Evolutionary conservation across 2,329 filamentous ascomycete genomes (phyloP).

Genomic region (Geosmithia morbida): DNA sequence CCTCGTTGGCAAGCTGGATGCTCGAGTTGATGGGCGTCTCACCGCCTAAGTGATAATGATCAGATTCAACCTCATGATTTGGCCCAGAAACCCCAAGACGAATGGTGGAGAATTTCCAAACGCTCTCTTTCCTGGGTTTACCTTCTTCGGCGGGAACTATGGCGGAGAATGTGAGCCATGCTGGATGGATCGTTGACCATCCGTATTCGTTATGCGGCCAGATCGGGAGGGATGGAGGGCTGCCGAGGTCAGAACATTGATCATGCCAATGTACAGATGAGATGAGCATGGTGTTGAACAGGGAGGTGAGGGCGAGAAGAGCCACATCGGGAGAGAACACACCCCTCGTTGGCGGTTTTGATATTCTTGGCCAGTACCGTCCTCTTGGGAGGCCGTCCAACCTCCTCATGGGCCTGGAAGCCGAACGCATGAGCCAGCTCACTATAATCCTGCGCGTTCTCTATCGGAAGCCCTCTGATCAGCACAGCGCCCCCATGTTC

Average conservation of each 20-base stretch:
- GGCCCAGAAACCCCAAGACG: too few relatives aligned
- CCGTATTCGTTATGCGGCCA: slow-evolving; percentile 23
- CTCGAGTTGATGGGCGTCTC: slow-evolving; percentile 17
- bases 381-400: slow-evolving; percentile 16
- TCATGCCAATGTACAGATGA: background rate
- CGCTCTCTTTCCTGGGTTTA: slow-evolving; percentile 1
- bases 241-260: background rate
- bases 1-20: slow-evolving; percentile 11
- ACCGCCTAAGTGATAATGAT: slow-evolving; percentile 4
- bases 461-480: slow-evolving; percentile 16
- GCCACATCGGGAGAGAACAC: background rate
- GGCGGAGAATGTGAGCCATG: slow-evolving; percentile 18
- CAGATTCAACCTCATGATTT: slow-evolving; percentile 6
- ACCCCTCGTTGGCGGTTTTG: slow-evolving; percentile 21
- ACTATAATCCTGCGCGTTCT: slow-evolving; percentile 16
- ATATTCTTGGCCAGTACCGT: slow-evolving; percentile 18
- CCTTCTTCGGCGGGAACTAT: slow-evolving; percentile 8
- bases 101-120: too few relatives aligned
- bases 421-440: slow-evolving; percentile 18
- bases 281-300: too few relatives aligned
- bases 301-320: background rate
- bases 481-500: slow-evolving; percentile 17
- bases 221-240: slow-evolving; percentile 17
- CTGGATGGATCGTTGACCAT: slow-evolving; percentile 20
- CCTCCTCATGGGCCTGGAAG: slow-evolving; percentile 16